Percentiles rank a stretch among this genome's conserved stretches.
These are phyloP conservation scores for Lupinus albus DNA, from an alignment of 306 rosid species.

Conservation along the genomic window DNA sequence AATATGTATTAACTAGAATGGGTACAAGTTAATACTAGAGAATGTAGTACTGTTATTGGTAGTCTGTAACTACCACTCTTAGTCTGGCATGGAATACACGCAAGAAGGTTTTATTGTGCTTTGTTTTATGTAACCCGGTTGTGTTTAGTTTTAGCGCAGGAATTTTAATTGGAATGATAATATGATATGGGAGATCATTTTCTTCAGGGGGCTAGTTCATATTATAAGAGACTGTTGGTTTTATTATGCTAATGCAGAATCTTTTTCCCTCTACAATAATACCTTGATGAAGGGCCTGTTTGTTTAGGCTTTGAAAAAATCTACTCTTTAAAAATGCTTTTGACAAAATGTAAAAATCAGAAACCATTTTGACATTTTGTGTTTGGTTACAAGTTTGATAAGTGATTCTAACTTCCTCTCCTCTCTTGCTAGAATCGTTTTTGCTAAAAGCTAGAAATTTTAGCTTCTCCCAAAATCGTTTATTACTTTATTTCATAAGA, in stretches of 20 bases:
- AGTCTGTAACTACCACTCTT: background rate
- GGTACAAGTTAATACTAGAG: too few species aligned
- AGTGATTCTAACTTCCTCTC: too few species aligned
- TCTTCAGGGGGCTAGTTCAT: conserved; percentile 9
- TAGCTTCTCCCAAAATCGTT: too few species aligned
- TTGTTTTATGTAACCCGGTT: conserved; percentile 29
- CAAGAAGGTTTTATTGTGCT: background rate
- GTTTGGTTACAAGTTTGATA: too few species aligned
- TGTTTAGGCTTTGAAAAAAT: too few species aligned
- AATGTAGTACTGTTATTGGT: background rate
- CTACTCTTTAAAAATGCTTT: too few species aligned
- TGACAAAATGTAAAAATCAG: too few species aligned
- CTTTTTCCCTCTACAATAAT: background rate
- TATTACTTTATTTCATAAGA: too few species aligned
- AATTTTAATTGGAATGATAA: conserved; percentile 18
- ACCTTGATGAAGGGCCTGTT: background rate
- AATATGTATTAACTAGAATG: too few species aligned
- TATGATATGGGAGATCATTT: conserved; percentile 17
- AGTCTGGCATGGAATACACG: background rate
- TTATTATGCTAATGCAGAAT: conserved; percentile 20
- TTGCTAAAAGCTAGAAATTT: too few species aligned
- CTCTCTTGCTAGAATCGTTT: too few species aligned
- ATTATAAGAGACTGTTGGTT: conserved; percentile 1
- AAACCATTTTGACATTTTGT: too few species aligned
- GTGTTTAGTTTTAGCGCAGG: conserved; percentile 14